phyloP scores from a whole-genome alignment of 116 monocot genomes.

The Posidonia oceanica region DNA sequence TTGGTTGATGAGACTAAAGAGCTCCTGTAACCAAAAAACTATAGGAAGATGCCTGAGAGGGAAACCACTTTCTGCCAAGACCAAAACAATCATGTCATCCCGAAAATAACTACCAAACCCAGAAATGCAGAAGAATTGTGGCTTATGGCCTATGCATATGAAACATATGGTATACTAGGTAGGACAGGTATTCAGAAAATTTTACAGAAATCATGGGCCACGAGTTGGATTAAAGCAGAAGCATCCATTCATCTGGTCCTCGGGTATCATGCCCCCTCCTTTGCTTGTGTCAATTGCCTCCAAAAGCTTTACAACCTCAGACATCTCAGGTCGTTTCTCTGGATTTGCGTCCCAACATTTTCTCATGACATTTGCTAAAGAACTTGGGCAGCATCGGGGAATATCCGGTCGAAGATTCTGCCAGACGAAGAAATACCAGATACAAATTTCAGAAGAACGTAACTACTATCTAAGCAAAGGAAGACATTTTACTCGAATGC shows the following conservation, averaged over 20 bases:
- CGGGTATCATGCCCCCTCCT: constrained; percentile 86
- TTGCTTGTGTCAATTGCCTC: constrained; percentile 74
- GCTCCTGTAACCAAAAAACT: too few relatives aligned
- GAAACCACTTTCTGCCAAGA: too few relatives aligned
- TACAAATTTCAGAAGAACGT: neutral
- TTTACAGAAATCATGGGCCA: constrained; percentile 7
- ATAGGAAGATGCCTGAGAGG: too few relatives aligned
- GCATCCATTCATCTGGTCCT: constrained; percentile 52
- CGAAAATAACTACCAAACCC: too few relatives aligned
- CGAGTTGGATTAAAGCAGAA: constrained; percentile 12
- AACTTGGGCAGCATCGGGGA: constrained; percentile 75
- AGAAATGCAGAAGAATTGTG: too few relatives aligned
- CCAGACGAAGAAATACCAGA: neutral
- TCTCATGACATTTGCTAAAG: constrained; percentile 67
- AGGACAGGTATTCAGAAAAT: neutral
- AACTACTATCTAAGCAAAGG: neutral
- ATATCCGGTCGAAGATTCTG: constrained; percentile 90
- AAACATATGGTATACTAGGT: too few relatives aligned
- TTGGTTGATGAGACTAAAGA: too few relatives aligned
- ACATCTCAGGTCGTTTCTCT: constrained; percentile 79
- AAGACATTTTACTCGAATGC: neutral
- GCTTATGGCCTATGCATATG: too few relatives aligned
- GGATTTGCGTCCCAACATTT: constrained; percentile 87
- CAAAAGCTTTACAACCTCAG: constrained; percentile 64
- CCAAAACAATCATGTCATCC: too few relatives aligned